Evolutionary conservation across 2,329 filamentous ascomycete species (phyloP).

Genomic region (Ophiostoma himal-ulmi): DNA sequence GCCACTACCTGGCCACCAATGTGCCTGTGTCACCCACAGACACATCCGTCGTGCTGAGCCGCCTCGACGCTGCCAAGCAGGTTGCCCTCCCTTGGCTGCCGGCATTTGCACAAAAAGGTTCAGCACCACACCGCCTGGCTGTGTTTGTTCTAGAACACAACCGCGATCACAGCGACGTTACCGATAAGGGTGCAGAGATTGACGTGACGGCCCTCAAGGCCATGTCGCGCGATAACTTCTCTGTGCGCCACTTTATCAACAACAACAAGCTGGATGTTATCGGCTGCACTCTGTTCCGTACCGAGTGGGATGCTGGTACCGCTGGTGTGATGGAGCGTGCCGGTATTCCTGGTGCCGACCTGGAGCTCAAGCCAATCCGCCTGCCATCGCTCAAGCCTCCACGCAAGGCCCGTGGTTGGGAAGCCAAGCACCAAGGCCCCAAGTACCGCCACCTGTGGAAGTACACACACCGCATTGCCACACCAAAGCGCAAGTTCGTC

Average conservation of each 20-base stretch:
- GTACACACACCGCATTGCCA: slow-evolving; percentile 54
- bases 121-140: slow-evolving; percentile 82
- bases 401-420: slow-evolving; percentile 58
- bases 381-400: slow-evolving; percentile 61
- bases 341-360: slow-evolving; percentile 65
- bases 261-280: slow-evolving; percentile 65
- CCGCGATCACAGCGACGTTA: slow-evolving; percentile 35
- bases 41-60: slow-evolving; percentile 59
- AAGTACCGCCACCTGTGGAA: slow-evolving; percentile 62
- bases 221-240: slow-evolving; percentile 58
- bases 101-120: slow-evolving; percentile 81
- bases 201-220: slow-evolving; percentile 52
- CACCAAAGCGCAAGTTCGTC: slow-evolving; percentile 29
- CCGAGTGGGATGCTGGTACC: slow-evolving; percentile 82
- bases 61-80: slow-evolving; percentile 54
- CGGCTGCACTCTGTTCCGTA: slow-evolving; percentile 82
- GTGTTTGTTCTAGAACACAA: slow-evolving; percentile 79
- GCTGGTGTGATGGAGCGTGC: slow-evolving; percentile 79
- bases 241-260: slow-evolving; percentile 66
- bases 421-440: slow-evolving; percentile 58
- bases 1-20: slow-evolving; percentile 77
- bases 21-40: slow-evolving; percentile 48
- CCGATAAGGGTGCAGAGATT: not conserved
- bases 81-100: slow-evolving; percentile 76
- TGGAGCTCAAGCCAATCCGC: slow-evolving; percentile 79